Base-by-base conservation (phyloP, 257 asterid species). In the Solanum virginianum region DNA sequence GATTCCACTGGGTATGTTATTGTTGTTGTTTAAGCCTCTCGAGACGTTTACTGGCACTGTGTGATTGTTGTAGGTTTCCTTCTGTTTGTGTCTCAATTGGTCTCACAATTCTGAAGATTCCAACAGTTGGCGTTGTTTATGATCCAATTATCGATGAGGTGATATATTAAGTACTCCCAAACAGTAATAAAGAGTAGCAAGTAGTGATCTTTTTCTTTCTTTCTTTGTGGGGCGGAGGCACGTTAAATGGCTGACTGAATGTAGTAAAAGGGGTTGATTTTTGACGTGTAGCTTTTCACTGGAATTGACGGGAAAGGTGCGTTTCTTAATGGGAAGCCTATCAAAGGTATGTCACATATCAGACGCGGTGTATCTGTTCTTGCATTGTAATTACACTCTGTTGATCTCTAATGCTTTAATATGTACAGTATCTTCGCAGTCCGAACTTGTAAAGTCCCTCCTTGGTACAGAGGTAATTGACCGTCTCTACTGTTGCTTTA, bases 61-160 rank as follows among this genome's bases (percentile, higher is more conserved):
- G 72, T 60, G 80, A 65, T 89, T 60, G 36, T 80, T 82, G 24
- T 85, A 94, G 98, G 96, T 92, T 90, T 86, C 98, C 98, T 1
- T 94, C 90, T 88, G 97, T 95, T 65, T 95, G 98, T 70, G 96
- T 95, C 84, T 95, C 98, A 4, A 94, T 95, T 32, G 98, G 98
- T 43, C 95, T 94, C 84, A 92, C 98, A 80, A 89, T 95, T 84
- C 94, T 88, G 60, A 91, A 90, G 85, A 88, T 86, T 86, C 97
- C 98, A 65, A 91, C 88, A 4, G 95, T 95, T 54, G 98, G 98
- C 63, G 96, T 95, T 55, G 93, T 95, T 51, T 95, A 93, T 84
- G 94, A 95, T 81, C 98, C 98, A 10, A 91, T 94, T 60, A 89
- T 94, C 91, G 89, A 93, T 16, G 98, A 95, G 98, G 98, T 95